phyloP scores from a whole-genome alignment of 768 basidiomycete species.

The Wakefieldia striispora region DNA sequence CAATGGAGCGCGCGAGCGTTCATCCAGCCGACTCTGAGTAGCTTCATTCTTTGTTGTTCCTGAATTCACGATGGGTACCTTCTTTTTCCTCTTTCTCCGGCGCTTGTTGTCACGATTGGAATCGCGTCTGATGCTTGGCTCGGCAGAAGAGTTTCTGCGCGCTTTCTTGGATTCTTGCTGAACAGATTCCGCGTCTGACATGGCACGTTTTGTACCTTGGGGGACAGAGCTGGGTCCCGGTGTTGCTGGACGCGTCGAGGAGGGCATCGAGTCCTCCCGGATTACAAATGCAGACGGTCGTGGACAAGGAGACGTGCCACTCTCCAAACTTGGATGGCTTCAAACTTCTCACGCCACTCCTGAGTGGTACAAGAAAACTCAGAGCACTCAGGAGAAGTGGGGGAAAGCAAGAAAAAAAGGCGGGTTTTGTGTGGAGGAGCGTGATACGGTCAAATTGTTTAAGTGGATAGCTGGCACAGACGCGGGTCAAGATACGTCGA shows the following conservation, averaged over 20 bases:
- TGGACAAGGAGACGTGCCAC: constrained; percentile 1
- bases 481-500: too few relatives aligned
- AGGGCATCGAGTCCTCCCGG: constrained; percentile 20
- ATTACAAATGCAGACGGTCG: neutral
- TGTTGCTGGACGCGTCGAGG: constrained; percentile 20
- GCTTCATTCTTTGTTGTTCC: constrained; percentile 10
- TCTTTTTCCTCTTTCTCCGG: constrained; percentile 30
- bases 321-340: neutral
- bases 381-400: too few relatives aligned
- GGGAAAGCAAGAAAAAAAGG: too few relatives aligned
- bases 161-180: constrained; percentile 23
- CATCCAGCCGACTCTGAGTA: constrained; percentile 4
- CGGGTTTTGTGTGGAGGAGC: too few relatives aligned
- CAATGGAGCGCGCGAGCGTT: constrained; percentile 17
- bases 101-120: constrained; percentile 25
- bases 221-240: constrained; percentile 12
- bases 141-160: constrained; percentile 19
- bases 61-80: constrained; percentile 21
- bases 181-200: constrained; percentile 24
- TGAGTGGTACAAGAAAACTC: too few relatives aligned
- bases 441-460: too few relatives aligned
- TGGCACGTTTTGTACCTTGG: constrained; percentile 13
- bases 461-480: too few relatives aligned
- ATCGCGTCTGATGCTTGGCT: constrained; percentile 16
- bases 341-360: constrained; percentile 27